Evolutionary conservation across 345 rosid species (phyloP).

Genomic region (Bretschneidera sinensis): DNA sequence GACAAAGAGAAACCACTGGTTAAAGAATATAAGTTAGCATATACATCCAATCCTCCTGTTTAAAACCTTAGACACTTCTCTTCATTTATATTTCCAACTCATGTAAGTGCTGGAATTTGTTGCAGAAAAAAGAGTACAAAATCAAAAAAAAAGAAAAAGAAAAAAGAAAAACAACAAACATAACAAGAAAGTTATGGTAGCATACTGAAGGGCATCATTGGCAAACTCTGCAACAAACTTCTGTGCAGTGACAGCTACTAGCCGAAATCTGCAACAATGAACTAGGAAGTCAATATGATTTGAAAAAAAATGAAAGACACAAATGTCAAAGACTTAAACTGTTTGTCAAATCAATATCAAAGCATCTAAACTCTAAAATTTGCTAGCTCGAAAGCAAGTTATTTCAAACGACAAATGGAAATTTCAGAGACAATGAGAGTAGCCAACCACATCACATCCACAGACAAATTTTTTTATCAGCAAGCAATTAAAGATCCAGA

Average conservation of each 20-base stretch:
- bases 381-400: not conserved
- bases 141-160: no score
- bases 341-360: not conserved
- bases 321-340: no score
- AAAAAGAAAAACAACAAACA: not conserved
- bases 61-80: no score
- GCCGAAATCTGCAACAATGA: slow-evolving; percentile 60
- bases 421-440: not conserved
- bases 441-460: not conserved
- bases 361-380: no score
- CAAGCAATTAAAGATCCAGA: not conserved
- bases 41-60: no score
- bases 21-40: not conserved
- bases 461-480: not conserved
- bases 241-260: slow-evolving; percentile 94
- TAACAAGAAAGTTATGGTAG: slow-evolving; percentile 5
- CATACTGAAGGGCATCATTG: slow-evolving; percentile 82
- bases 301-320: not conserved
- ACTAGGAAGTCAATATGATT: slow-evolving; percentile 5
- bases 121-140: not conserved
- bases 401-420: not conserved
- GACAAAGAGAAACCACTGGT: not conserved
- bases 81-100: no score
- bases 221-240: slow-evolving; percentile 96
- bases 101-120: not conserved